These are phyloP conservation scores for Boletus tomentosulus DNA, from an alignment of 768 basidiomycete species.

Conservation along the genomic window DNA sequence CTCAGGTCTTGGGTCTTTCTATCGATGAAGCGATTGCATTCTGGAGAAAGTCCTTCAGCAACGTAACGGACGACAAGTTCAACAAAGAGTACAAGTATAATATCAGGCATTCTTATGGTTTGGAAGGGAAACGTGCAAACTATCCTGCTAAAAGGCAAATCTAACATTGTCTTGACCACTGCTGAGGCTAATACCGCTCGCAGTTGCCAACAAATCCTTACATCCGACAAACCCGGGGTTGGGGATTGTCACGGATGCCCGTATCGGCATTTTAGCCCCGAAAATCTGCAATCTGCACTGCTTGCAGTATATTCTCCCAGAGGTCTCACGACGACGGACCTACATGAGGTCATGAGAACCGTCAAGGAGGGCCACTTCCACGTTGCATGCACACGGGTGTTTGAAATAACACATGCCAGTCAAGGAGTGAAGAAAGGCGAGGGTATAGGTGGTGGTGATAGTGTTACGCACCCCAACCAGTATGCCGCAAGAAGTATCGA, in stretches of 20 bases:
- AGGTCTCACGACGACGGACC: conserved; percentile 62
- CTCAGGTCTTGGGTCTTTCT: conserved; percentile 83
- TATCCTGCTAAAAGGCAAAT: conserved; percentile 87
- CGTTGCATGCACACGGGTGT: conserved; percentile 95
- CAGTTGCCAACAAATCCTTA: conserved; percentile 90
- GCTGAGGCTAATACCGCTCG: neutral
- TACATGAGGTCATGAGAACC: conserved; percentile 76
- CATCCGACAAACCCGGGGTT: conserved; percentile 59
- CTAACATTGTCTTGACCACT: neutral
- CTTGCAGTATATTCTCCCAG: conserved; percentile 60
- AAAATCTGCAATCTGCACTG: conserved; percentile 78
- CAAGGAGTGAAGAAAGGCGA: conserved; percentile 82
- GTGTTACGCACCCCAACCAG: conserved; percentile 92
- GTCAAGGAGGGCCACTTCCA: conserved; percentile 85
- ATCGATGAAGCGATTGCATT: conserved; percentile 92
- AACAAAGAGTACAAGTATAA: conserved; percentile 98
- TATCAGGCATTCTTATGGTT: conserved; percentile 89
- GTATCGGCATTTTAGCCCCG: conserved; percentile 81
- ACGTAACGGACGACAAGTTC: conserved; percentile 87
- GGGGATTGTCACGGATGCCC: conserved; percentile 85
- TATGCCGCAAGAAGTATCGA: conserved; percentile 75
- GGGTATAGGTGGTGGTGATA: conserved; percentile 80
- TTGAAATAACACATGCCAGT: conserved; percentile 82
- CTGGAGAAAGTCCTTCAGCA: conserved; percentile 84
- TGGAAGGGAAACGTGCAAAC: conserved; percentile 92